These are phyloP conservation scores for Psidium guajava DNA, from an alignment of 345 rosid species.

Conservation along the genomic window DNA sequence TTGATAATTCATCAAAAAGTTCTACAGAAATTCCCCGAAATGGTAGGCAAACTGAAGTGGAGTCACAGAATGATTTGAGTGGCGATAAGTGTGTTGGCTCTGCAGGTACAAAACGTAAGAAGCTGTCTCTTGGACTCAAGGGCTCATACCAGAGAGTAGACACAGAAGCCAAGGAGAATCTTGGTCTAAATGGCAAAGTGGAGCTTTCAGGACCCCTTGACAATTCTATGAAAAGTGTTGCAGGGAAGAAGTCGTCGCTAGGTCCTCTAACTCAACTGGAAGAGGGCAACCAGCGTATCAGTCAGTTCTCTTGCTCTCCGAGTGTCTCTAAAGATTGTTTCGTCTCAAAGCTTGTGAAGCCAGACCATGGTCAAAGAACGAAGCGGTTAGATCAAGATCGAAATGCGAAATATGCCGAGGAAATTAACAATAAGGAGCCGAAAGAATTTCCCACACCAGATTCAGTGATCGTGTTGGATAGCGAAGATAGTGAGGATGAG, in stretches of 20 bases:
- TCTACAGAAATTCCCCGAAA: neutral
- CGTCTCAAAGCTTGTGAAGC: neutral
- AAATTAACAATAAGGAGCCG: slow-evolving; percentile 1
- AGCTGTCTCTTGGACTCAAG: slow-evolving; percentile 19
- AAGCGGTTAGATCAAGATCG: neutral
- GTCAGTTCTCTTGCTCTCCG: neutral
- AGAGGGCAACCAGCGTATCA: neutral
- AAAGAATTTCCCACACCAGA: slow-evolving; percentile 31
- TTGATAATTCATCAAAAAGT: neutral
- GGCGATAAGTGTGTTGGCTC: neutral
- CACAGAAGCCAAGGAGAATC: slow-evolving; percentile 19
- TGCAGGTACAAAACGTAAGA: slow-evolving; percentile 4
- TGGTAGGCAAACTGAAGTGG: neutral
- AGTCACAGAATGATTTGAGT: slow-evolving; percentile 2
- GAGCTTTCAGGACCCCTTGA: slow-evolving; percentile 6
- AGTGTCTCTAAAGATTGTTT: neutral
- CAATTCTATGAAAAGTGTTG: slow-evolving; percentile 5
- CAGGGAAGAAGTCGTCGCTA: slow-evolving; percentile 12
- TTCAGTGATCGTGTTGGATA: slow-evolving; percentile 40
- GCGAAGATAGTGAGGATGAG: slow-evolving; percentile 75
- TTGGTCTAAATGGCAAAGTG: slow-evolving; percentile 1
- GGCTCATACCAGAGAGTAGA: slow-evolving; percentile 6
- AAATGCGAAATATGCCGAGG: neutral
- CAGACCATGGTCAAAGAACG: neutral
- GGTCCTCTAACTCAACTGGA: slow-evolving; percentile 18